These are phyloP conservation scores for Morella rubra DNA, from an alignment of 306 rosid genomes.

Conservation along the genomic window DNA sequence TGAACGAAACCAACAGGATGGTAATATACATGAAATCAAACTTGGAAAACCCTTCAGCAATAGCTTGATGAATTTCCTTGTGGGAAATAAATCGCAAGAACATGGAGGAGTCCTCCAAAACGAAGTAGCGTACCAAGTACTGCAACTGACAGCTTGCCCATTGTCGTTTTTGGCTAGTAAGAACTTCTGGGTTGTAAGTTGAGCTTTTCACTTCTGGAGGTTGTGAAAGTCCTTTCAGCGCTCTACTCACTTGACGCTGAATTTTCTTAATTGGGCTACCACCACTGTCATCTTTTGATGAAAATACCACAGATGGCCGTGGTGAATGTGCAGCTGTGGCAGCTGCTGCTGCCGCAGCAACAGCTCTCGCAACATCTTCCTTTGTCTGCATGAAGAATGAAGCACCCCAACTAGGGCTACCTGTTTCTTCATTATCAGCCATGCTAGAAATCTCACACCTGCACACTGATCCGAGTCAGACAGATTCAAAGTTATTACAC, in stretches of 20 bases:
- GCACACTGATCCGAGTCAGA: conserved; percentile 3
- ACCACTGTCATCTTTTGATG: conserved; percentile 59
- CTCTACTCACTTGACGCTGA: conserved; percentile 63
- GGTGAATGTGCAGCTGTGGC: conserved; percentile 63
- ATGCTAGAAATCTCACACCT: conserved; percentile 37
- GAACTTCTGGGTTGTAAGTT: conserved; percentile 80
- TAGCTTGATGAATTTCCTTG: neutral
- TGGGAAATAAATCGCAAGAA: neutral
- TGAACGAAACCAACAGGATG: neutral
- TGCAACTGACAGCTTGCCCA: conserved; percentile 91
- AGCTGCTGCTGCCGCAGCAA: conserved; percentile 61
- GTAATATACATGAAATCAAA: neutral
- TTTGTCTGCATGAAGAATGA: conserved; percentile 71
- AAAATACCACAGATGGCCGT: conserved; percentile 76
- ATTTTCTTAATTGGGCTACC: conserved; percentile 73
- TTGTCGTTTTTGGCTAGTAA: conserved; percentile 87
- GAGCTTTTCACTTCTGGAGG: conserved; percentile 58
- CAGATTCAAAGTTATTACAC: neutral
- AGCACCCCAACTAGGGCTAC: conserved; percentile 82
- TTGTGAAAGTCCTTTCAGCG: conserved; percentile 74
- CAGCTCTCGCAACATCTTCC: conserved; percentile 84
- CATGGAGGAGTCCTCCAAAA: neutral
- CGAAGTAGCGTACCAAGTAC: conserved; percentile 46
- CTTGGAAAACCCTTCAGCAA: neutral
- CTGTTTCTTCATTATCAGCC: conserved; percentile 57